A percentile compares a stretch with the other conserved stretches of the same genome.
These are phyloP conservation scores for Catenaria anguillulae DNA, from an alignment of 371 early-diverging fungal species.

Conservation along the genomic window DNA sequence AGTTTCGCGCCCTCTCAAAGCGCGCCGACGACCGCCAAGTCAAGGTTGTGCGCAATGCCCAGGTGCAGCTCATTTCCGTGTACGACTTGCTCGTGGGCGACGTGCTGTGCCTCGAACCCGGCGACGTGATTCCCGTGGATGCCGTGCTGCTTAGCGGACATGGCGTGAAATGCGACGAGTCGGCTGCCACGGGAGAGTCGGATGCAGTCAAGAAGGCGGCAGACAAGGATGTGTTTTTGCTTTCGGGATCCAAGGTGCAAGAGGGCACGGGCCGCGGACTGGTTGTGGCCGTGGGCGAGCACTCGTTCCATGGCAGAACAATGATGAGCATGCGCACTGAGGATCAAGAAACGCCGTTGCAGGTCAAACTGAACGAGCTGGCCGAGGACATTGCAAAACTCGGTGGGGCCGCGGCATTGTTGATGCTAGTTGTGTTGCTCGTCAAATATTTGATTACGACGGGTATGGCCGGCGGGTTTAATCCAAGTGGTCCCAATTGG, in stretches of 20 bases:
- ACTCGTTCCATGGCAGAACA: constrained; percentile 58
- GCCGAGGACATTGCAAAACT: constrained; percentile 55
- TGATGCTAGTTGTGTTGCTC: constrained; percentile 46
- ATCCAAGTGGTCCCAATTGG: constrained; percentile 11
- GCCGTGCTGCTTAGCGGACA: constrained; percentile 63
- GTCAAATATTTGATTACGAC: constrained; percentile 38
- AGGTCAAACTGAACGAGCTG: constrained; percentile 46
- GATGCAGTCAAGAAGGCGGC: constrained; percentile 57
- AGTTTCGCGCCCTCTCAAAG: constrained; percentile 73
- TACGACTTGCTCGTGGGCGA: constrained; percentile 80
- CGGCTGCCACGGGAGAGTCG: constrained; percentile 82
- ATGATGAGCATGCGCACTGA: constrained; percentile 47
- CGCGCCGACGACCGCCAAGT: constrained; percentile 79
- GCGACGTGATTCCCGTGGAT: constrained; percentile 83
- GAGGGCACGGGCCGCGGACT: constrained; percentile 60
- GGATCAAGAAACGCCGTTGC: constrained; percentile 48
- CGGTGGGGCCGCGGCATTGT: constrained; percentile 44
- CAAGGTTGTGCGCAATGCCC: constrained; percentile 29
- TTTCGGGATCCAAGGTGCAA: constrained; percentile 54
- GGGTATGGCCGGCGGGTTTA: constrained; percentile 9
- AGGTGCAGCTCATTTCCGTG: constrained; percentile 31
- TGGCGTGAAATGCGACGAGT: constrained; percentile 77
- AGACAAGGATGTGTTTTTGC: constrained; percentile 43
- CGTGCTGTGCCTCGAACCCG: constrained; percentile 78
- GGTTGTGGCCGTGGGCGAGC: constrained; percentile 48